phyloP scores from a whole-genome alignment of 805 yeast species.

The Nakazawaea peltata region DNA sequence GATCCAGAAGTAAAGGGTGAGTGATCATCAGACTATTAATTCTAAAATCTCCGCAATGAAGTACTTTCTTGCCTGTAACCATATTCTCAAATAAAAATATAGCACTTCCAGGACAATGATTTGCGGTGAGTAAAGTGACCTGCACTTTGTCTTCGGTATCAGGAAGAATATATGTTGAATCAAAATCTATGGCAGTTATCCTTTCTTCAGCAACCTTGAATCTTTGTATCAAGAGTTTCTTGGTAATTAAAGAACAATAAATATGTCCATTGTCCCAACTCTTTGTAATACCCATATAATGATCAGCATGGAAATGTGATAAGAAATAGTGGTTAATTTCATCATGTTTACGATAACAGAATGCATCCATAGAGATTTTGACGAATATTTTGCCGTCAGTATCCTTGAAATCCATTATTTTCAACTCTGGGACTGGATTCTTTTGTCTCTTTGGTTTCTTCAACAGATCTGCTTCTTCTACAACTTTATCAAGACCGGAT shows the following conservation, averaged over 20 bases:
- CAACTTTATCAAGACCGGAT: constrained; percentile 2
- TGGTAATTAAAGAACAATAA: constrained; percentile 68
- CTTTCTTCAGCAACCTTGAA: constrained; percentile 44
- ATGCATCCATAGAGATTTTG: constrained; percentile 59
- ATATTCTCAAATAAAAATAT: constrained; percentile 61
- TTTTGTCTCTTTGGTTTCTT: constrained; percentile 16
- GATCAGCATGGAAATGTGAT: constrained; percentile 91
- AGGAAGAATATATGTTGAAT: constrained; percentile 28
- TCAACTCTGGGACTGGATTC: constrained; percentile 44
- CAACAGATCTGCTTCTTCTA: constrained; percentile 3
- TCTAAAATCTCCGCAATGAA: constrained; percentile 95
- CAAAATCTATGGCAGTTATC: constrained; percentile 33
- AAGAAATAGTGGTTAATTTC: constrained; percentile 47
- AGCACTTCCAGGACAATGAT: constrained; percentile 96
- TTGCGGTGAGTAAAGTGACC: constrained; percentile 72
- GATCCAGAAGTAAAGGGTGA: constrained; percentile 22
- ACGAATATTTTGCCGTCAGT: constrained; percentile 11
- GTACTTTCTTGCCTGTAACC: constrained; percentile 21
- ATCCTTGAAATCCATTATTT: constrained; percentile 36
- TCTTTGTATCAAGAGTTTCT: constrained; percentile 41
- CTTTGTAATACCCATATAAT: constrained; percentile 79
- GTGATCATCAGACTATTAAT: constrained; percentile 46
- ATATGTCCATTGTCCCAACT: constrained; percentile 69
- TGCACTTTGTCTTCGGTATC: constrained; percentile 31
- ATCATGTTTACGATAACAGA: constrained; percentile 39